Evolutionary conservation across 169 alveolate genomes (phyloP), one percentile per base, ranked within the genome.

Genomic region (Eimeria praecox): DNA sequence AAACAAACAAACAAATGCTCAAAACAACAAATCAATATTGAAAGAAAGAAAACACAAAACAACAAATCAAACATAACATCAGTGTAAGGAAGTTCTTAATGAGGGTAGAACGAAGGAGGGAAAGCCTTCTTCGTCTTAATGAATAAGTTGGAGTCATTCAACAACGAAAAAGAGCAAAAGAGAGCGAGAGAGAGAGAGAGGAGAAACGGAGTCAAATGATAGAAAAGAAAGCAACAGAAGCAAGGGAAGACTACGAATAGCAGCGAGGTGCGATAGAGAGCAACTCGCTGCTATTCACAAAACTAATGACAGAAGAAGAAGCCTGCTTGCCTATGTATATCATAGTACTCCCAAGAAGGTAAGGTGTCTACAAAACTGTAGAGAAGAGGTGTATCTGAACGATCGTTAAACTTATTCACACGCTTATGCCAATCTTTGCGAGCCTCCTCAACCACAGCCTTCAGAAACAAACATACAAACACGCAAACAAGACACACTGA

Each of bases 261-360:
- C 83, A 75, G 56, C 52, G 9, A n/a, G n/a, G n/a, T n/a, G n/a
- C n/a, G n/a, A n/a, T n/a, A n/a, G n/a, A n/a, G n/a, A n/a, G n/a
- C n/a, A n/a, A n/a, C n/a, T n/a, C n/a, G n/a, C n/a, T n/a, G n/a
- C n/a, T n/a, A n/a, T n/a, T n/a, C n/a, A n/a, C n/a, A n/a, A n/a
- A n/a, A n/a, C n/a, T n/a, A n/a, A n/a, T n/a, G 59, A 24, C 30
- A 75, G 35, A 0, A 75, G 59, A 0, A 20, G 52, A 3, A 22
- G 52, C 46, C 80, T 24, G 5, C 77, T 85, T 96, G 90, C 94
- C 99, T 85, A 97, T 98, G 97, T 59, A 98, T 97, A 95, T 98
- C 98, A 90, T 98, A 97, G 96, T 95, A 97, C 96, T 97, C 99
- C 99, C 99, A 98, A 6, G 98, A 96, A 49, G 98, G 98, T 49